Base-by-base conservation (phyloP, 495 filamentous ascomycete species). In the Annulohypoxylon nitens region DNA sequence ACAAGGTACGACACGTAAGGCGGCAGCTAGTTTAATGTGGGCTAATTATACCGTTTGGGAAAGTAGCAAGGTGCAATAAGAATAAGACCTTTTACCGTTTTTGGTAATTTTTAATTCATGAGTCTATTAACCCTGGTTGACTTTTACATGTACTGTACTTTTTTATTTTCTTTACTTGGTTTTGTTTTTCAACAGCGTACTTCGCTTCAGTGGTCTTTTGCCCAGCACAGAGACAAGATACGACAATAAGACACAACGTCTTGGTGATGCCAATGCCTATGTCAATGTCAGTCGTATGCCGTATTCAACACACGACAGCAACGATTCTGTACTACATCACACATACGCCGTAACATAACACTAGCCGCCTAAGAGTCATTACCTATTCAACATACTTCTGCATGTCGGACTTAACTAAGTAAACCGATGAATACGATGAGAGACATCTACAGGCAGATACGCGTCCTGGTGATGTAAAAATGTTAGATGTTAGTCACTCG, bases 21-120 rank as follows among this genome's bases (percentile, higher is more conserved):
- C 71, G 66, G 65, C 65, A 68, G 36, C 66, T 61, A 57, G 23
- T 66, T 67, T 20, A 48, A 62, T 26, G 41, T 66, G 71, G 71
- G 65, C 65, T 74, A 74, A 73, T 61, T 74, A 51, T n/a, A 37
- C 53, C 30, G 20, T 57, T 60, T 51, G 34, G 60, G 60, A 55
- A 64, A 55, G 12, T 54, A 9, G 36, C 34, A 43, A 7, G 18
- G 36, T 25, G 57, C 37, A 60, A 26, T 25, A 33, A 64, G 60
- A 39, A 41, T 50, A 20, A 30, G 39, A 64, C 51, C 25, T 58
- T 33, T 26, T 66, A 26, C 58, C 64, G 33, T 43, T 67, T 67
- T 43, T 36, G 59, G 64, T 37, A 72, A 71, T 39, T 53, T 65
- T 47, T 66, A 57, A 57, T 63, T n/a, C 33, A 61, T 41, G 25